Base-by-base conservation (phyloP, 2,329 filamentous ascomycete species). In the Lomentospora prolificans region DNA sequence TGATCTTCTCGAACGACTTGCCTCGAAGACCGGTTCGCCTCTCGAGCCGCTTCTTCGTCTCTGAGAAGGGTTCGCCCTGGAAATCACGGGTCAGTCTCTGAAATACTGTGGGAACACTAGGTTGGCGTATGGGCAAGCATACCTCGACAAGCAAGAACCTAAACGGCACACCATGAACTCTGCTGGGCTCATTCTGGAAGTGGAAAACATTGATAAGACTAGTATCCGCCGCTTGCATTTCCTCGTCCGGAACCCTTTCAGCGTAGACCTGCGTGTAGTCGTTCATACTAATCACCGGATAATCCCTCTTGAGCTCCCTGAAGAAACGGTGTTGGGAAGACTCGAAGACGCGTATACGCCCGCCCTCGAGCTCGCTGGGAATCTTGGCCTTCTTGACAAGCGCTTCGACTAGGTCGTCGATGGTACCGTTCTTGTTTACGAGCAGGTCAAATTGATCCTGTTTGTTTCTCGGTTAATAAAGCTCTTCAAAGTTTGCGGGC, bases 1-100 rank as follows among this genome's bases (percentile, higher is more conserved):
- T 96, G 70, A 99, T 94, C 77, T 97, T 97, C 70, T 99, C 92
- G 62, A 99, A 91, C 61, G 90, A 90, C 77, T 99, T 99, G 69
- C 94, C 95, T 72, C 96, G 96, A 72, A 99, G 85, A 25, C 91
- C 91, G 0, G 89, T 96, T 58, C 92, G 81, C 70, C 91, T 92
- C 63, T 94, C 91, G 3, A 99, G 76, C n/a, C 94, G 84, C 72
- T 95, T 90, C 74, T 92, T 96, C 46, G 91, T 96, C 31, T 97
- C 89, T 57, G 83, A 84, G 71, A 99, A 97, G 39, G 79, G 77
- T 69, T 99, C 94, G 55, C 84, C 88, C 83, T 92, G 53, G 4
- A 3, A 3, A 14, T 8, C 12, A 27, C 2, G 5, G 4, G 19
- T 53, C 41, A 53, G 31, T 50, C 22, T 27, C 25, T 12, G 46